Percentiles rank a stretch among this genome's conserved stretches.
phyloP scores from a whole-genome alignment of 768 basidiomycete species.

The Leucocoprinus sp. region DNA sequence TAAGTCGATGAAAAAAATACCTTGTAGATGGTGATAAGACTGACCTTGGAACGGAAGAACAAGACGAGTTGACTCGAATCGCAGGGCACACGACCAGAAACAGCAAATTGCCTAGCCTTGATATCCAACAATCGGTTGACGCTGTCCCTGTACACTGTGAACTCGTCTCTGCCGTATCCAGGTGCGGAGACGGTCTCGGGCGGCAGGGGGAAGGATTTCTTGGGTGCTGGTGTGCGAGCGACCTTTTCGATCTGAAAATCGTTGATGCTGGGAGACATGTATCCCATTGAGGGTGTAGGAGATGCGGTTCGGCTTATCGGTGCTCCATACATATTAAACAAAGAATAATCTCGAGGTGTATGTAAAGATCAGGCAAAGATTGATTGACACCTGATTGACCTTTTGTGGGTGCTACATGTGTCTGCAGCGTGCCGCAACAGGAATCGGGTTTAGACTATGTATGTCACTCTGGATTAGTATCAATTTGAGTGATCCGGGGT shows the following conservation, averaged over 20 bases:
- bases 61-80: conserved; percentile 60
- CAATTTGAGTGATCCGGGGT: too few species aligned
- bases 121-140: conserved; percentile 48
- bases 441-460: too few species aligned
- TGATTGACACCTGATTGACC: too few species aligned
- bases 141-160: conserved; percentile 39
- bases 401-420: conserved; percentile 5
- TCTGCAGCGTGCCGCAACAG: conserved; percentile 11
- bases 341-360: background rate
- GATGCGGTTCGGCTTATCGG: conserved; percentile 12
- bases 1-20: too few species aligned
- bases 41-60: conserved; percentile 75
- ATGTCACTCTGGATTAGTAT: too few species aligned
- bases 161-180: conserved; percentile 38
- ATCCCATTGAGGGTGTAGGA: conserved; percentile 7
- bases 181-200: conserved; percentile 19
- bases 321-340: conserved; percentile 11
- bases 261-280: conserved; percentile 29
- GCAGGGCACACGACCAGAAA: conserved; percentile 61
- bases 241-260: conserved; percentile 65
- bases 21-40: conserved; percentile 10
- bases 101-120: conserved; percentile 55
- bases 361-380: too few species aligned
- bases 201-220: conserved; percentile 24
- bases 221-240: conserved; percentile 26